Percentiles rank a stretch among this genome's conserved stretches.
These are phyloP conservation scores for Endothia cerciana DNA, from an alignment of 2,329 filamentous ascomycete species.

Conservation along the genomic window DNA sequence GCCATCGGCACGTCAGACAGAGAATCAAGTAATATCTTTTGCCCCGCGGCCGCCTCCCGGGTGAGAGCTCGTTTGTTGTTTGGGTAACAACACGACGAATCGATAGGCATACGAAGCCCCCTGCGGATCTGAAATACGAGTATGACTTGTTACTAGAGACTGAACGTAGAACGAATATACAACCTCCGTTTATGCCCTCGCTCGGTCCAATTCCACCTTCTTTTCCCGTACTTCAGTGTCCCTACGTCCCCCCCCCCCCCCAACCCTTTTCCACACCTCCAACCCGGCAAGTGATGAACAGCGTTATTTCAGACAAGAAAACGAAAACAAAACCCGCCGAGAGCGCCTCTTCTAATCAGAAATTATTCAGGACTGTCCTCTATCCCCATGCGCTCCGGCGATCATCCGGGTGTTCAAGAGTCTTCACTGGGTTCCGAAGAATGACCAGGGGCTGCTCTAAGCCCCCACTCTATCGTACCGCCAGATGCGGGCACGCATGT, in stretches of 20 bases:
- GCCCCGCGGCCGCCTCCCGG: too few species aligned
- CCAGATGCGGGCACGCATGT: slow-evolving; percentile 98
- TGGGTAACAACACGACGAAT: not conserved
- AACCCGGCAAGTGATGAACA: not conserved
- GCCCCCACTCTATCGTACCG: slow-evolving; percentile 64
- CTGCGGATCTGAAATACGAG: not conserved
- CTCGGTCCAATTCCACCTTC: slow-evolving; percentile 4
- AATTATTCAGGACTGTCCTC: slow-evolving; percentile 1
- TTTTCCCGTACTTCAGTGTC: not conserved
- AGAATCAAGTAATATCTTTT: too few species aligned
- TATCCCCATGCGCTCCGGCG: not conserved
- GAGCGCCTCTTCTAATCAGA: not conserved
- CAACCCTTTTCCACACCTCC: not conserved
- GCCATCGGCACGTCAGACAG: too few species aligned
- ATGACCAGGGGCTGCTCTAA: slow-evolving; percentile 1
- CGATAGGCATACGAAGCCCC: too few species aligned
- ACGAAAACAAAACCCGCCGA: not conserved
- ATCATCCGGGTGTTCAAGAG: not conserved
- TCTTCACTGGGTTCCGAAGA: not conserved
- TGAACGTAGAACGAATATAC: not conserved
- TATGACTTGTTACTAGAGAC: not conserved
- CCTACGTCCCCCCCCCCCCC: not conserved
- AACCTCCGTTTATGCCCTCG: not conserved
- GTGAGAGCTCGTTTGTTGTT: too few species aligned
- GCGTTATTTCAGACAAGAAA: not conserved